Base-by-base conservation (phyloP, 1,284 basidiomycete genomes). In the Ceratobasidium sp. region DNA sequence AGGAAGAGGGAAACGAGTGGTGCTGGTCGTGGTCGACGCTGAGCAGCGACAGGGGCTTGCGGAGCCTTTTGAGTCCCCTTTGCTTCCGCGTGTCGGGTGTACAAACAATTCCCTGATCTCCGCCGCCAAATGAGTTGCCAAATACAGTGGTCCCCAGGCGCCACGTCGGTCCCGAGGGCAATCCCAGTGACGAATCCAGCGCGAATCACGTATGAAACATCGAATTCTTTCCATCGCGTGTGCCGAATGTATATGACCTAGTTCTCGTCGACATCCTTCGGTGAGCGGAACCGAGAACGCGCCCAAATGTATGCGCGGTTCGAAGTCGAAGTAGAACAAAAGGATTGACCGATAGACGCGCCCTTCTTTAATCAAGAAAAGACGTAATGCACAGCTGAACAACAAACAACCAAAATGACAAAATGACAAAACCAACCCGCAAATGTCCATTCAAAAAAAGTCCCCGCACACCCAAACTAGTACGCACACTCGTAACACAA, bases 401-500 rank as follows among this genome's bases (percentile, higher is more conserved):
- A 50, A 18, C n/a, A n/a, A 50, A 50, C 12, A n/a, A 50, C 14
- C 48, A 50, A n/a, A n/a, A n/a, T n/a, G n/a, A n/a, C n/a, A n/a
- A n/a, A n/a, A n/a, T n/a, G n/a, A n/a, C n/a, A n/a, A n/a, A n/a
- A n/a, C n/a, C n/a, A n/a, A n/a, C n/a, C n/a, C n/a, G n/a, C n/a
- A n/a, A n/a, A n/a, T n/a, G n/a, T n/a, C n/a, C n/a, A n/a, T n/a
- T n/a, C n/a, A n/a, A n/a, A n/a, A n/a, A 38, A 38, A 38, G 38
- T 18, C 16, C 48, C 16, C 48, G 48, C 48, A 50, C 48, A 50
- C n/a, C 20, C 16, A 50, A 50, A 50, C 54, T 55, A 57, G 30
- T 70, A 66, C 7, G 41, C 77, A 33, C 60, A 78, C 38, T 67
- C 38, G 54, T 78, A 78, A 35, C 77, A 78, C 12, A 78, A 76